These are phyloP conservation scores for Ganoderma resinaceum DNA, from an alignment of 1,284 basidiomycete species.

Conservation along the genomic window DNA sequence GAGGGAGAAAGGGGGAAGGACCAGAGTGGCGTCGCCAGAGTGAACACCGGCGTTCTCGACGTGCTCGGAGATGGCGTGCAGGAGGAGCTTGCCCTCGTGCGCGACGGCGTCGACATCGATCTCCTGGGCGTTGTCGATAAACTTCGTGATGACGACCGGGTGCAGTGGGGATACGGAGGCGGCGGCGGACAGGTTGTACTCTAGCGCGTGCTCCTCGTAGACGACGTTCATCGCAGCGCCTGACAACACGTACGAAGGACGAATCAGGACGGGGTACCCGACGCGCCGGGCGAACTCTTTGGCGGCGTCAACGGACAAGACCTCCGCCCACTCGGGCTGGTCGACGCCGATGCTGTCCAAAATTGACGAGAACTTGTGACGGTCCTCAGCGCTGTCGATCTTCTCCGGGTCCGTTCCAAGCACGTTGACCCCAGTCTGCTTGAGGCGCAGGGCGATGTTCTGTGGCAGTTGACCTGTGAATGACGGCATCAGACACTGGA, in stretches of 20 bases:
- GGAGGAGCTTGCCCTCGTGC: constrained; percentile 91
- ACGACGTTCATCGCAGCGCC: constrained; percentile 99
- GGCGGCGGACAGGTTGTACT: constrained; percentile 94
- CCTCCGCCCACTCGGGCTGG: constrained; percentile 97
- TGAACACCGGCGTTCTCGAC: constrained; percentile 99
- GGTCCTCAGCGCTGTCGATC: constrained; percentile 98
- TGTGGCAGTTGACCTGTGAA: constrained; percentile 88
- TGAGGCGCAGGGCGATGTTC: constrained; percentile 97
- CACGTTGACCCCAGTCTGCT: constrained; percentile 90
- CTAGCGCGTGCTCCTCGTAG: constrained; percentile 88
- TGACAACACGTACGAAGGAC: constrained; percentile 97
- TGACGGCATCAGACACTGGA: constrained; percentile 2
- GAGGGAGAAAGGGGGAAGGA: constrained; percentile 95
- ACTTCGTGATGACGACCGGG: constrained; percentile 98
- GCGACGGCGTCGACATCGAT: constrained; percentile 99
- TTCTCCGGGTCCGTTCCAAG: constrained; percentile 95
- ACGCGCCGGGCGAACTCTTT: constrained; percentile 92
- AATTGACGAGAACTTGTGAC: constrained; percentile 98
- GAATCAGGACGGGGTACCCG: constrained; percentile 94
- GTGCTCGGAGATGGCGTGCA: constrained; percentile 98
- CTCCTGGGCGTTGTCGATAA: constrained; percentile 97
- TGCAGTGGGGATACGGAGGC: constrained; percentile 96
- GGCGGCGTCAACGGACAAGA: constrained; percentile 87
- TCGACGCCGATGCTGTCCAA: constrained; percentile 96
- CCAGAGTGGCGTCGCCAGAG: constrained; percentile 97